These are phyloP conservation scores for Nigrograna mackinnonii DNA, from an alignment of 2,329 filamentous ascomycete species.

Conservation along the genomic window DNA sequence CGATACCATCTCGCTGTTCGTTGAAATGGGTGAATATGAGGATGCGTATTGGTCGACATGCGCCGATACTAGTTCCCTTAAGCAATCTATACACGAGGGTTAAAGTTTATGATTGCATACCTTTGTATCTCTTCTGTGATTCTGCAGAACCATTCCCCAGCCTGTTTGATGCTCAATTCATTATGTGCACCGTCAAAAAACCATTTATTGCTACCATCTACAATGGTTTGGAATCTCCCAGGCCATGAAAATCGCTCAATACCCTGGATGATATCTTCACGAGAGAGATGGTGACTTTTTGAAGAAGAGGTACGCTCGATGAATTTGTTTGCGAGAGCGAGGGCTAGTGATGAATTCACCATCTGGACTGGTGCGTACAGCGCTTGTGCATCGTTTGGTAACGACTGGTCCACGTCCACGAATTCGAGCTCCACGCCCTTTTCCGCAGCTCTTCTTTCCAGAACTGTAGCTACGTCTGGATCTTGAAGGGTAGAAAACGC, in stretches of 20 bases:
- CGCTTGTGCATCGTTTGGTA: constrained; percentile 7
- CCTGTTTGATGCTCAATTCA: constrained; percentile 13
- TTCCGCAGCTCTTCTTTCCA: constrained; percentile 13
- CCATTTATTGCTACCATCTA: constrained; percentile 6
- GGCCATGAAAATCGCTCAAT: constrained; percentile 13
- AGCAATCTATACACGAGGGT: too few relatives aligned
- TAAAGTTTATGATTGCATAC: too few relatives aligned
- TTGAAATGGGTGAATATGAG: constrained; percentile 5
- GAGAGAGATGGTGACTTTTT: constrained; percentile 1
- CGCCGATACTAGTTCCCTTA: too few relatives aligned
- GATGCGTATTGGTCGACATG: too few relatives aligned
- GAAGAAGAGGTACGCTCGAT: constrained; percentile 3
- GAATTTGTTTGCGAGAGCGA: constrained; percentile 8
- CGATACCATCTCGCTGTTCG: constrained; percentile 3
- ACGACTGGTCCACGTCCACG: constrained; percentile 10
- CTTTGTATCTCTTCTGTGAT: constrained; percentile 2
- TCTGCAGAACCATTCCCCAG: constrained; percentile 19
- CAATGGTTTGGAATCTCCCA: constrained; percentile 13
- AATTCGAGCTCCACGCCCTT: constrained; percentile 12
- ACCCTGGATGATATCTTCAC: constrained; percentile 7
- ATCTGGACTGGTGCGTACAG: constrained; percentile 13
- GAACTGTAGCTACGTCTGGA: constrained; percentile 5
- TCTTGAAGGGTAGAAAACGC: constrained; percentile 44
- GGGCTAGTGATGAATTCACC: constrained; percentile 14
- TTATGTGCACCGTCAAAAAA: constrained; percentile 20